Conservation (phyloP, 345 rosid species). For the Eucalyptus grandis region DNA sequence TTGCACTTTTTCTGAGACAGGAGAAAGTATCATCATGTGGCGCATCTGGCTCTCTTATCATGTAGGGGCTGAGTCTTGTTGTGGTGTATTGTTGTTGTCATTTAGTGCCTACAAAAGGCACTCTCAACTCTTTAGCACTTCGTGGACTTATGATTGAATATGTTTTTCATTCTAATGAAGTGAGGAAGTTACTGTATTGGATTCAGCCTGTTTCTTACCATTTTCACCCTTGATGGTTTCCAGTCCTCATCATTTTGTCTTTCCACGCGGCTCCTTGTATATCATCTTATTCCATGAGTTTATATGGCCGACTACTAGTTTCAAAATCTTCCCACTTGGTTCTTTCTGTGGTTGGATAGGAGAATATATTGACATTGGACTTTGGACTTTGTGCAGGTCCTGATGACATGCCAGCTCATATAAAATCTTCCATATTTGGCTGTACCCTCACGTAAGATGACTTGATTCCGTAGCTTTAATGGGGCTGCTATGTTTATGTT, state of each 20-base stretch:
- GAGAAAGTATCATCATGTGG: neutral
- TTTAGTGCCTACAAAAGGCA: neutral
- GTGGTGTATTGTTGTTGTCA: neutral
- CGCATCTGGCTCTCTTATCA: neutral
- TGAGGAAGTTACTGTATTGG: neutral
- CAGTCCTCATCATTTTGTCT: neutral
- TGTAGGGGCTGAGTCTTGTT: neutral
- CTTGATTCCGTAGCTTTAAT: neutral
- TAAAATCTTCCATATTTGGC: constrained; percentile 94
- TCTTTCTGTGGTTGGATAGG: neutral
- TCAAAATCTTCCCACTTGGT: neutral
- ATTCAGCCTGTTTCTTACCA: neutral
- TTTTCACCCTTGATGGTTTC: neutral
- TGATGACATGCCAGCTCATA: constrained; percentile 99
- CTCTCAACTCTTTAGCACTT: neutral
- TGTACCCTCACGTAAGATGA: constrained; percentile 60
- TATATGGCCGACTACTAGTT: neutral
- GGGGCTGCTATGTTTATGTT: neutral
- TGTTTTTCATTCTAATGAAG: neutral
- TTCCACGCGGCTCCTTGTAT: neutral
- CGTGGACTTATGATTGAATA: neutral
- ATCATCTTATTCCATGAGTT: neutral
- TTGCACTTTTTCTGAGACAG: neutral
- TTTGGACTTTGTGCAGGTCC: constrained; percentile 44
- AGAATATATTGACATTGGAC: neutral